Percentiles rank a stretch among this genome's conserved stretches.
Evolutionary conservation across 2,329 filamentous ascomycete species (phyloP).

Genomic region (Fusarium nisikadoi): DNA sequence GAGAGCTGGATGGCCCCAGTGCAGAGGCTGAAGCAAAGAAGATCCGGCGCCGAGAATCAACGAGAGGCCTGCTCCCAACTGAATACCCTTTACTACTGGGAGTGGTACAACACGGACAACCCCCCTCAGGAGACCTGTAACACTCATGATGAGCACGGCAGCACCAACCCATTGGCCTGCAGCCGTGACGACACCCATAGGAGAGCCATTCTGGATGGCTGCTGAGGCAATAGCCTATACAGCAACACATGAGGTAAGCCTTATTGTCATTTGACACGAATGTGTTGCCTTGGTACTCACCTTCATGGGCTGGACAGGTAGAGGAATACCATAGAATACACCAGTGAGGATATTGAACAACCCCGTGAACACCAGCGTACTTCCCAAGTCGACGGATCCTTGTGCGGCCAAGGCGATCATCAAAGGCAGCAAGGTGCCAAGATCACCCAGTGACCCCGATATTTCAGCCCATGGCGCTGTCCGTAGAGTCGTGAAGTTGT

Average conservation of each 20-base stretch:
- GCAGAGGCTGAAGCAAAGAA: conserved; percentile 72
- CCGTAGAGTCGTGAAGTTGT: conserved; percentile 62
- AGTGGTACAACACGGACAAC: conserved; percentile 81
- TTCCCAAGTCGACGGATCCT: conserved; percentile 81
- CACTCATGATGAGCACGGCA: conserved; percentile 79
- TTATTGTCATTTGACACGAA: background rate
- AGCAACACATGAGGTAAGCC: background rate
- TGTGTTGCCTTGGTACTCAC: conserved; percentile 46
- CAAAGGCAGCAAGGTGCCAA: conserved; percentile 89
- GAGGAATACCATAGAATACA: conserved; percentile 82
- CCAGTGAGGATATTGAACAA: conserved; percentile 88
- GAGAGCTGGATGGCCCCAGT: conserved; percentile 73
- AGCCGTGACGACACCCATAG: conserved; percentile 74
- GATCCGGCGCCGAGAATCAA: conserved; percentile 81
- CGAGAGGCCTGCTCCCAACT: conserved; percentile 89
- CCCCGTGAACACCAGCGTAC: conserved; percentile 89
- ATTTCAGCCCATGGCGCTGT: conserved; percentile 73
- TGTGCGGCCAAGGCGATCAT: conserved; percentile 86
- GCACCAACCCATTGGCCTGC: conserved; percentile 79
- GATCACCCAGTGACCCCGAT: conserved; percentile 86
- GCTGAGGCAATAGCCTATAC: conserved; percentile 84
- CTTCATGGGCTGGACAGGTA: conserved; percentile 92
- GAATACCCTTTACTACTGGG: conserved; percentile 93
- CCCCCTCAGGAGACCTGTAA: conserved; percentile 81
- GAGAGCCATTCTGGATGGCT: conserved; percentile 73